phyloP scores from a whole-genome alignment of 2,329 filamentous ascomycete genomes.

The Lachnellula cervina region DNA sequence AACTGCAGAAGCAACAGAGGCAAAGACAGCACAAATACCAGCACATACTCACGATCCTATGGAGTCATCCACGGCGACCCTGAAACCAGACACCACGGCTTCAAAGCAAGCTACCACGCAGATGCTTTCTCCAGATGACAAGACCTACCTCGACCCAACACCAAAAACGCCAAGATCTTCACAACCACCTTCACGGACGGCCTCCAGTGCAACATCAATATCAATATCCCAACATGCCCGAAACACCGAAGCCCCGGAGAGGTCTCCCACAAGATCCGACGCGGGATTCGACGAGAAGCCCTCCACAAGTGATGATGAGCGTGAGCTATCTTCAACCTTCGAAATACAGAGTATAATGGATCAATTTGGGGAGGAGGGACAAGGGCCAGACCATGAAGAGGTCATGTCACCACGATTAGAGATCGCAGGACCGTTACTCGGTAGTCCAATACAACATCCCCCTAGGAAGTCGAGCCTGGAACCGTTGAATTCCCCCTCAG shows the following conservation, averaged over 20 bases:
- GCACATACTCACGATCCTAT: conserved; percentile 19
- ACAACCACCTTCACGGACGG: conserved; percentile 36
- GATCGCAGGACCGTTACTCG: conserved; percentile 72
- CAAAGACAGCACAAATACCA: not conserved
- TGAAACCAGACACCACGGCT: conserved; percentile 25
- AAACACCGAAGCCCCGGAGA: conserved; percentile 35
- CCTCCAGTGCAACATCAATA: conserved; percentile 32
- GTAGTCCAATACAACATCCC: conserved; percentile 64
- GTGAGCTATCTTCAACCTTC: conserved; percentile 65
- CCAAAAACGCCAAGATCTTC: conserved; percentile 40
- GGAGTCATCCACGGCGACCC: conserved; percentile 33
- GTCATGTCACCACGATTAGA: conserved; percentile 90
- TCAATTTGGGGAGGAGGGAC: conserved; percentile 76
- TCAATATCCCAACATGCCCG: conserved; percentile 30
- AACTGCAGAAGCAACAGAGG: not conserved
- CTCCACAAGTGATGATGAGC: conserved; percentile 56
- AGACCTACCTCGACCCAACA: conserved; percentile 44
- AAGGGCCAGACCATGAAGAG: conserved; percentile 69
- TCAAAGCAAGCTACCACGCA: conserved; percentile 3
- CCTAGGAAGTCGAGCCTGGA: conserved; percentile 85
- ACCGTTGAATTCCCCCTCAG: conserved; percentile 42
- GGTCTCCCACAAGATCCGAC: conserved; percentile 52
- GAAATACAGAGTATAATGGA: conserved; percentile 99
- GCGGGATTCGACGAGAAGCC: conserved; percentile 53
- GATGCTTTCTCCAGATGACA: conserved; percentile 18